Evolutionary conservation across 768 basidiomycete genomes (phyloP).

Genomic region (Termitomyces sp.): DNA sequence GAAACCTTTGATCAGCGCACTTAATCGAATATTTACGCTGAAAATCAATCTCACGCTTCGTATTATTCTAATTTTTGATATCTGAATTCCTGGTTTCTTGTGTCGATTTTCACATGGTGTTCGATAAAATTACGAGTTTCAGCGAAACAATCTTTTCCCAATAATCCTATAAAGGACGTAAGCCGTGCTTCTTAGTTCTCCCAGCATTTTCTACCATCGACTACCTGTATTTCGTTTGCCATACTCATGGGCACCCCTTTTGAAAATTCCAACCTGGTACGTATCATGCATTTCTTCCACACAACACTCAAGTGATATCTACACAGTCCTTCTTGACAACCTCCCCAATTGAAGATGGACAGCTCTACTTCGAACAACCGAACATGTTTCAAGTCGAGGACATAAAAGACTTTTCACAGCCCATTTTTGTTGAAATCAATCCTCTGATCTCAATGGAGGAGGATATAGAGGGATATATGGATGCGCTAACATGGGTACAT

Average conservation of each 20-base stretch:
- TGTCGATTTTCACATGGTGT: neutral
- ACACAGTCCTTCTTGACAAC: neutral
- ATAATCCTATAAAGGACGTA: neutral
- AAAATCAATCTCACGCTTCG: neutral
- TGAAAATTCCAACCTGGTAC: neutral
- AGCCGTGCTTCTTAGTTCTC: neutral
- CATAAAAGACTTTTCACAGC: neutral
- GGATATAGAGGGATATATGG: neutral
- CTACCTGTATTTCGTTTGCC: too few relatives aligned
- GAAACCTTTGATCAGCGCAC: neutral
- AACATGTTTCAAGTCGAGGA: neutral
- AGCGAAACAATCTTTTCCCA: neutral
- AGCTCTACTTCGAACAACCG: neutral
- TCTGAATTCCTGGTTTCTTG: neutral
- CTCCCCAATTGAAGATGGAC: neutral
- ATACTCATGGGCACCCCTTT: neutral
- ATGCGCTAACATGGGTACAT: neutral
- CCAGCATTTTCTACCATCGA: too few relatives aligned
- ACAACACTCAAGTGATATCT: neutral
- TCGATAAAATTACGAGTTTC: neutral
- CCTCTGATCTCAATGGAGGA: neutral
- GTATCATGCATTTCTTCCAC: neutral
- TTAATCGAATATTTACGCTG: neutral
- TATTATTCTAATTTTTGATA: neutral
- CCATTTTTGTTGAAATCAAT: constrained; percentile 3